phyloP scores from a whole-genome alignment of 768 basidiomycete genomes.

The Boletales sp. region DNA sequence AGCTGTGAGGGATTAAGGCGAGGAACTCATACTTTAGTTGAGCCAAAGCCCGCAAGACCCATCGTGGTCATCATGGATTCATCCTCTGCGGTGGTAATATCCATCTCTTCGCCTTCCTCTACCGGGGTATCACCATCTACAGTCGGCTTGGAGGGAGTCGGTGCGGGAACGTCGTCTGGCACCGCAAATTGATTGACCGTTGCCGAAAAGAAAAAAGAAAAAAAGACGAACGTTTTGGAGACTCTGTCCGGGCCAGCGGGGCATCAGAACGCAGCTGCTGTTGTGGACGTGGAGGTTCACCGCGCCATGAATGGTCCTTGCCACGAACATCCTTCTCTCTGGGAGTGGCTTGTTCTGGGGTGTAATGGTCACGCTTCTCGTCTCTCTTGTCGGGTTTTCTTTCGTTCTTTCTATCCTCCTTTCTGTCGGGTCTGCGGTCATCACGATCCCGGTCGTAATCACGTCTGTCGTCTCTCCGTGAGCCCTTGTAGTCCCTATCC shows the following conservation, averaged over 20 bases:
- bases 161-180: slow-evolving; percentile 7
- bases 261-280: slow-evolving; percentile 14
- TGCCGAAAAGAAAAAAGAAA: not conserved
- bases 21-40: slow-evolving; percentile 66
- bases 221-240: slow-evolving; percentile 15
- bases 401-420: slow-evolving; percentile 30
- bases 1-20: not conserved
- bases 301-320: slow-evolving; percentile 19
- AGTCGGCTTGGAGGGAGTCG: slow-evolving; percentile 27
- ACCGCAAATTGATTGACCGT: not conserved
- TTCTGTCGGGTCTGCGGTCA: slow-evolving; percentile 29
- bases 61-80: slow-evolving; percentile 86
- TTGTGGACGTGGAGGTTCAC: slow-evolving; percentile 21
- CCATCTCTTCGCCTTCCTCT: slow-evolving; percentile 51
- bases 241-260: slow-evolving; percentile 7
- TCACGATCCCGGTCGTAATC: slow-evolving; percentile 30
- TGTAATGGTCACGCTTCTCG: slow-evolving; percentile 38
- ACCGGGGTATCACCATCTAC: slow-evolving; percentile 42
- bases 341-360: slow-evolving; percentile 34
- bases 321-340: slow-evolving; percentile 26
- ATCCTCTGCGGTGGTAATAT: slow-evolving; percentile 62
- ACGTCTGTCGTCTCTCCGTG: slow-evolving; percentile 32
- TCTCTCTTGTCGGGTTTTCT: slow-evolving; percentile 33
- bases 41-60: slow-evolving; percentile 85
- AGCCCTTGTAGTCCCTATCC: slow-evolving; percentile 38